Base-by-base conservation (phyloP, 2,329 filamentous ascomycete species). In the Phyllosticta paracitricarpa region DNA sequence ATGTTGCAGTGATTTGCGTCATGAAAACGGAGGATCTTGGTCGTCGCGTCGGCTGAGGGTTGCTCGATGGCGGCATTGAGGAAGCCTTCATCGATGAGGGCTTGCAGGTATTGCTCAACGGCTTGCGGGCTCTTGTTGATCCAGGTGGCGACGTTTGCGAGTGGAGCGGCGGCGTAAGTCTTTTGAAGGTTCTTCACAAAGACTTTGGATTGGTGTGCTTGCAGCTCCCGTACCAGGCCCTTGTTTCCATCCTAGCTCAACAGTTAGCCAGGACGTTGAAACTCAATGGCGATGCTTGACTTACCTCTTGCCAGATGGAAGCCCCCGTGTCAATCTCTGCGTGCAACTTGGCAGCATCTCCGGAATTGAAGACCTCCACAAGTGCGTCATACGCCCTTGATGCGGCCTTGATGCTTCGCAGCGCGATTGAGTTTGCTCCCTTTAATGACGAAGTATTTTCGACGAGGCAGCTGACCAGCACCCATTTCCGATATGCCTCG, bases 401-500 rank as follows among this genome's bases (percentile, higher is more conserved):
- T 4, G 89, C 71, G 2, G 78, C 74, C 63, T 79, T 79, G 66
- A 86, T 86, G 4, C 77, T 71, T 68, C 83, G 86, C 63, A 82
- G 76, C 1, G 84, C 81, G 22, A 75, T 72, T 1, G 72, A 63
- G 57, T 81, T 79, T 7, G 83, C 81, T 55, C 83, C 82, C 51
- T 80, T 77, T 0, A 89, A 88, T 9, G 84, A 70, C 0, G 73
- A 66, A 1, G 77, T 76, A 65, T 91, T 92, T 59, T 85, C 77
- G 6, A 83, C 79, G 19, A 99, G 77, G 60, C 97, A 79, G 59
- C 85, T 84, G 9, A 91, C 81, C 17, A 99, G 77, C 8, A 95
- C 71, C 89, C 91, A 97, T 74, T 93, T 95, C 76, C 93, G 95
- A 78, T 96, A 93, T 5, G 90, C 89, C 66, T 96, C 91, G 3